Evolutionary conservation across 2,329 filamentous ascomycete species (phyloP), one percentile per base, ranked within the genome.

Genomic region (Colletotrichum destructivum): DNA sequence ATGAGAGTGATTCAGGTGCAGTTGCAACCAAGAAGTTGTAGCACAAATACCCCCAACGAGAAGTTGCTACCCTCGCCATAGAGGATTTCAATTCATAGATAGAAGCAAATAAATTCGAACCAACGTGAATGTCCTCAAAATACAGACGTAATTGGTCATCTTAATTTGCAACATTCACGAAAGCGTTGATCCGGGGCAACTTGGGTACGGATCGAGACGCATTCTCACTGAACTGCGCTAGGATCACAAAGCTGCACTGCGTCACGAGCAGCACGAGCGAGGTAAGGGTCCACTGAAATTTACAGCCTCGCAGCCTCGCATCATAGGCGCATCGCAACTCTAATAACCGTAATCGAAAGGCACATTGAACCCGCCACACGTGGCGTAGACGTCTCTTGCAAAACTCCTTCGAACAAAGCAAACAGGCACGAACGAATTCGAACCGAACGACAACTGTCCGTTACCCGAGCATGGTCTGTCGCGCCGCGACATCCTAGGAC

Each of bases 291-390:
- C 70, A 72, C 70, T 71, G 69, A 59, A 71, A 38, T 66, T 71
- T 62, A 56, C 62, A 72, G 70, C 70, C 80, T 81, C 76, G 79
- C 70, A 81, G 80, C 80, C 80, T 82, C 77, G 78, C 75, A 78
- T 70, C 23, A 47, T 56, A 15, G 47, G 66, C 55, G 62, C 61
- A 70, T 72, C 56, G 44, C 55, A 62, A 51, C 66, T 52, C 64
- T 40, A 52, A 57, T 56, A 59, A 66, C 40, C 26, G 52, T 23
- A 64, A 72, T 62, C 62, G 38, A 66, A 70, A 57, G 66, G 66
- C 49, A 62, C 66, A 70, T 71, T 62, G 66, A 61, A 71, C n/a
- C 13, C 47, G 42, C 55, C 46, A 42, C 59, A 69, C 54, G 65
- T 69, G 66, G 54, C 60, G 52, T 42, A 56, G 18, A 55, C 49